Conservation (phyloP, 2,329 filamentous ascomycete genomes). For the Stachybotrys chlorohalonatus region DNA sequence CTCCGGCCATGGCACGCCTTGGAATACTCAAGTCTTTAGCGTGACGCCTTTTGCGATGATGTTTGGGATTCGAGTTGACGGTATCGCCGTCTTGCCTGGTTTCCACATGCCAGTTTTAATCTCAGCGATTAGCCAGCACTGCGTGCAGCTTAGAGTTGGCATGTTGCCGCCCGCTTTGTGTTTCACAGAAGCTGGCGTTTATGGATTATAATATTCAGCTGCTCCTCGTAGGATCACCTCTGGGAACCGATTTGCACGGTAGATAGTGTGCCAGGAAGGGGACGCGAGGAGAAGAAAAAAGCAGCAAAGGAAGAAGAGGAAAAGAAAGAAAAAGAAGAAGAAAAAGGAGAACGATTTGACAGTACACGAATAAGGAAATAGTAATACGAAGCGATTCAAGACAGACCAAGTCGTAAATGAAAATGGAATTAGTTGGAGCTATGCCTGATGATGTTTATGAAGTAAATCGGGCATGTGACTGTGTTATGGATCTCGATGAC, state of each 20-base stretch:
- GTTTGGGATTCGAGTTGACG: conserved; percentile 12
- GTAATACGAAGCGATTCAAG: too few relatives aligned
- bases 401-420: too few relatives aligned
- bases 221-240: neutral
- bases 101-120: neutral
- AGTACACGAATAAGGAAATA: neutral
- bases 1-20: neutral
- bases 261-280: neutral
- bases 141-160: neutral
- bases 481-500: too few relatives aligned
- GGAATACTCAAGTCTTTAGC: conserved; percentile 3
- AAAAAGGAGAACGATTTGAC: conserved; percentile 1
- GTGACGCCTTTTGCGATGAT: conserved; percentile 7
- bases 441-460: too few relatives aligned
- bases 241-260: neutral
- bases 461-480: too few relatives aligned
- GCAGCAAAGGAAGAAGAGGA: conserved; percentile 6
- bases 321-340: conserved; percentile 1
- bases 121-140: neutral
- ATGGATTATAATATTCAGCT: neutral
- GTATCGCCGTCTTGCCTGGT: neutral
- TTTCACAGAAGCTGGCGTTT: neutral
- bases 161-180: neutral
- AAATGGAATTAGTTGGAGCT: too few relatives aligned
- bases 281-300: conserved; percentile 5